Percentiles rank a stretch among this genome's conserved stretches.
These are phyloP conservation scores for Neonectria ditissima DNA, from an alignment of 2,329 filamentous ascomycete species.

Conservation along the genomic window DNA sequence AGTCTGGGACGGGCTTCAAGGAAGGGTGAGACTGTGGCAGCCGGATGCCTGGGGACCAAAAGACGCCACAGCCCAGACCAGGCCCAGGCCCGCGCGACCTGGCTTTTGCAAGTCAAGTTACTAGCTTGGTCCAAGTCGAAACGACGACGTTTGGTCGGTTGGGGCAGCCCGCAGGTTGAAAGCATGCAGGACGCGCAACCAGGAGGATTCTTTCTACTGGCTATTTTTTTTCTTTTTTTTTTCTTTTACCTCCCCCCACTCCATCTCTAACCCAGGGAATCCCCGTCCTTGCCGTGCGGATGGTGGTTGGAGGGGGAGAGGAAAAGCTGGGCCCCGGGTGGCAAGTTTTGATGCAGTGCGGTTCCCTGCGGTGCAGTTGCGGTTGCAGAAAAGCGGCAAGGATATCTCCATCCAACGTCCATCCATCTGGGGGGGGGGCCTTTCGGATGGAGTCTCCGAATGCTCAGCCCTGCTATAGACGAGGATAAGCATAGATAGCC, in stretches of 20 bases:
- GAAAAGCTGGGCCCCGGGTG: not conserved
- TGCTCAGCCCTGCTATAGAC: conserved; percentile 1
- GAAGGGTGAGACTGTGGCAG: conserved; percentile 41
- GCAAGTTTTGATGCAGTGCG: not conserved
- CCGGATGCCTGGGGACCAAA: conserved; percentile 32
- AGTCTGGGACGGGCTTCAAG: conserved; percentile 39
- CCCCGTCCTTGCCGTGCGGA: not conserved
- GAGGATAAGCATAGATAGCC: conserved; percentile 15
- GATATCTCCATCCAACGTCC: not conserved
- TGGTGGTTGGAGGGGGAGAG: not conserved
- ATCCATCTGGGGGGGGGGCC: not conserved
- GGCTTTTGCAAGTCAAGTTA: not conserved
- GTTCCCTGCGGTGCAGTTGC: not conserved
- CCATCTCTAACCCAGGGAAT: not conserved
- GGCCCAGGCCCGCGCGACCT: conserved; percentile 14
- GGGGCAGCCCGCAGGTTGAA: not conserved
- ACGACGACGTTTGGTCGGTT: not conserved
- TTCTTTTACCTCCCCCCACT: not conserved
- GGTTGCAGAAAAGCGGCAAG: not conserved
- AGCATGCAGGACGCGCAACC: not conserved
- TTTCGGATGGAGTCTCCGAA: conserved; percentile 16
- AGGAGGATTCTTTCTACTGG: not conserved
- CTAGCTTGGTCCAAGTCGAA: not conserved
- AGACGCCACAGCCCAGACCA: conserved; percentile 37
- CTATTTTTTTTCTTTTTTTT: not conserved